phyloP scores from a whole-genome alignment of 2,329 filamentous ascomycete genomes.

The Fusarium sp. region DNA sequence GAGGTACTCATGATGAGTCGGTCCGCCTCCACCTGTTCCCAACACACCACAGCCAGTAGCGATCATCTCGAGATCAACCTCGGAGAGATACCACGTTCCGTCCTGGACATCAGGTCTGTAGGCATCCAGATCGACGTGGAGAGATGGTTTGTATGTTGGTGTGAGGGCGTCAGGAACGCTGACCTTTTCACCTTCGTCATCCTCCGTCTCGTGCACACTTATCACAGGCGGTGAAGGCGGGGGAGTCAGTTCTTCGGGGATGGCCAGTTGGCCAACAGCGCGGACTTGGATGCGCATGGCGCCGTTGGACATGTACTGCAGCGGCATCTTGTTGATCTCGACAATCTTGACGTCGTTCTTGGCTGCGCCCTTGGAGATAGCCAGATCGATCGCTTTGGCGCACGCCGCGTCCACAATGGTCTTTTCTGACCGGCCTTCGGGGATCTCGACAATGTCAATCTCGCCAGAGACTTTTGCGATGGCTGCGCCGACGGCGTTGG shows the following conservation, averaged over 20 bases:
- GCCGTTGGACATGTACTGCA: slow-evolving; percentile 54
- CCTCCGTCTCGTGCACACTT: slow-evolving; percentile 26
- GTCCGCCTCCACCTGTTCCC: slow-evolving; percentile 55
- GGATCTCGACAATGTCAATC: slow-evolving; percentile 64
- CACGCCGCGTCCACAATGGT: slow-evolving; percentile 56
- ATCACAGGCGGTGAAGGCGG: slow-evolving; percentile 37
- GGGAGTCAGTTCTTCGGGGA: slow-evolving; percentile 47
- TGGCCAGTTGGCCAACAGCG: slow-evolving; percentile 51
- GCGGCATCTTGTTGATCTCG: slow-evolving; percentile 59
- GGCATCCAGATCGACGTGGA: slow-evolving; percentile 47
- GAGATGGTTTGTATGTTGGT: slow-evolving; percentile 50
- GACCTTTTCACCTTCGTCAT: slow-evolving; percentile 46
- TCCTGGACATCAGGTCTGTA: slow-evolving; percentile 51
- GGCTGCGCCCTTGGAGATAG: slow-evolving; percentile 50
- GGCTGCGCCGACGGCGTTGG: slow-evolving; percentile 72
- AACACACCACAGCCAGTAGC: slow-evolving; percentile 54
- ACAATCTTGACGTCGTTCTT: slow-evolving; percentile 57
- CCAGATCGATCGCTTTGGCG: slow-evolving; percentile 50
- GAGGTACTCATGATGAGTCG: slow-evolving; percentile 59
- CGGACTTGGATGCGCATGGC: slow-evolving; percentile 53
- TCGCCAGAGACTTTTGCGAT: slow-evolving; percentile 67
- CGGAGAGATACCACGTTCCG: slow-evolving; percentile 54
- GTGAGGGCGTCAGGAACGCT: slow-evolving; percentile 49
- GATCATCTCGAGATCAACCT: slow-evolving; percentile 54
- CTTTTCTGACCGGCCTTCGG: slow-evolving; percentile 55